Conservation (phyloP, 371 early-diverging fungal species). For the Circinella minor region DNA sequence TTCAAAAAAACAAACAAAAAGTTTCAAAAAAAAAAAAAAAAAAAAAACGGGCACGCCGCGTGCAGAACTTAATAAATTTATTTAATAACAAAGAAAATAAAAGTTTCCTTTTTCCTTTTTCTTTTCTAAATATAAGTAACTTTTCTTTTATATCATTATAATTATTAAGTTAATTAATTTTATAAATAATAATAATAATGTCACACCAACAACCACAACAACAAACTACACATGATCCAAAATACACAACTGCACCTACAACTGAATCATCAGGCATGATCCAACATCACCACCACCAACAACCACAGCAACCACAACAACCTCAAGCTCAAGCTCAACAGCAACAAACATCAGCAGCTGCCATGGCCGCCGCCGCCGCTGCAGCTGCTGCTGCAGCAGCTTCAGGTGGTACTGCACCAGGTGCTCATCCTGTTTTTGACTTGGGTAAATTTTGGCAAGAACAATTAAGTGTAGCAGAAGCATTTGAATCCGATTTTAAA, state of each 20-base stretch:
- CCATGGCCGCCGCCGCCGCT: constrained; percentile 14
- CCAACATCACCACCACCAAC: constrained; percentile 9
- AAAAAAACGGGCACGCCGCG: too few species aligned
- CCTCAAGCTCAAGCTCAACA: neutral
- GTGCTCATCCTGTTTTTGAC: constrained; percentile 50
- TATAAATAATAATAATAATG: neutral
- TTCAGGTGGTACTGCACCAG: constrained; percentile 15
- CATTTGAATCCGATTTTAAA: constrained; percentile 81
- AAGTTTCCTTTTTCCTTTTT: neutral
- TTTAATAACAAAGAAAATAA: neutral
- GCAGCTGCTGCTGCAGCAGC: constrained; percentile 15
- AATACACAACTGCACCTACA: constrained; percentile 5
- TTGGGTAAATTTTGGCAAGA: constrained; percentile 54
- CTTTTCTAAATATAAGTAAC: too few species aligned
- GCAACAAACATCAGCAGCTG: constrained; percentile 2
- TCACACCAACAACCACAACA: constrained; percentile 18
- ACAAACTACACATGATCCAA: constrained; percentile 13
- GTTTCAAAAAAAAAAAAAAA: too few species aligned
- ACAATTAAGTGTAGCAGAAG: constrained; percentile 38
- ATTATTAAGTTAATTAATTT: neutral
- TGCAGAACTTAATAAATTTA: too few species aligned
- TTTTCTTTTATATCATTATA: neutral
- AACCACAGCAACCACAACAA: neutral
- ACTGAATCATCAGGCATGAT: constrained; percentile 14
- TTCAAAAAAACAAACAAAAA: too few species aligned